Evolutionary conservation across 2,329 filamentous ascomycete species (phyloP), one percentile per base, ranked within the genome.

Genomic region (Zopfia rhizophila): DNA sequence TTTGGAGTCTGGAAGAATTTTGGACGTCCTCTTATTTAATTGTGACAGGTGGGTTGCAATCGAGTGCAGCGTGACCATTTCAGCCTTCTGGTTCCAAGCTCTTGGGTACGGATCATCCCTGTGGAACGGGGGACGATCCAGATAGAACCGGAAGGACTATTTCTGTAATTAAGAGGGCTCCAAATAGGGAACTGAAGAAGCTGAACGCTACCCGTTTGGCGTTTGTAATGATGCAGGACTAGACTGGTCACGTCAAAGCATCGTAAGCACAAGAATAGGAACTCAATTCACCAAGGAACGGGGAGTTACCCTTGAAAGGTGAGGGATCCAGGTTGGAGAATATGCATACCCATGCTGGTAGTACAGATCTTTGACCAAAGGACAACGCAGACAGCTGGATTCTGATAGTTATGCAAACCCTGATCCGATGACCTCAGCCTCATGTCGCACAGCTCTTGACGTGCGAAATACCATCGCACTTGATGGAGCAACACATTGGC

Each of bases 31-130:
- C 21, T 25, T 18, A 44, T 44, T 48, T 40, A 39, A 29, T 36
- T 12, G 40, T 45, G 45, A 45, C 42, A 37, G 23, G 47, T 49
- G 51, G 47, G 51, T 45, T 45, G 51, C 51, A 48, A 38, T 24
- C 14, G 31, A 35, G 23, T 4, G 31, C 21, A 44, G 50, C 41
- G 42, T 53, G 50, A 53, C 41, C 46, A 13, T 10, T n/a, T 25
- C 38, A 43, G 19, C 14, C 30, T 19, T 48, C 38, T 27, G 19
- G 29, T 36, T 24, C 50, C 42, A 50, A 39, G 38, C 19, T 23
- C 24, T 35, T 39, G 50, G 46, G 22, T 39, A 45, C 32, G 38
- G 40, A 45, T 50, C 48, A 36, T 16, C 43, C 35, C n/a, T 14
- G 33, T 22, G 31, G 23, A 27, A 42, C 23, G 36, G 36, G 32